Base-by-base conservation (phyloP, 441 rosid genomes). In the Hura crepitans region DNA sequence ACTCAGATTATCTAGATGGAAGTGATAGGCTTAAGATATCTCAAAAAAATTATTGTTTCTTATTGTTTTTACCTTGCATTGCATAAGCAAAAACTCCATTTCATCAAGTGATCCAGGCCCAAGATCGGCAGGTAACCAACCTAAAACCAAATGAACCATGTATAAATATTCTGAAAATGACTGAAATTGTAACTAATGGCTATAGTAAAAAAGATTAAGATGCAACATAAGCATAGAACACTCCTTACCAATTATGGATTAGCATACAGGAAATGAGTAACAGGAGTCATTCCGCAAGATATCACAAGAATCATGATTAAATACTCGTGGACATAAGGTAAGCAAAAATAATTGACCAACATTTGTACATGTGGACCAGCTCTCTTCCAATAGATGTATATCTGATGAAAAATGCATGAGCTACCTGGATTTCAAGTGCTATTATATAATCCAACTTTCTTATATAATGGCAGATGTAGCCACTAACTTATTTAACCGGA, bases 61-160 rank as follows among this genome's bases (percentile, higher is more conserved):
- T 50, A 59, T 66, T 70, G 67, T 35, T 35, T 72, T 75, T 82
- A 87, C 96, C 96, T 89, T 81, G 78, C 85, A 86, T 64, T 74
- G 81, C 60, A 62, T 68, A 55, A 89, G 80, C 54, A 84, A 68
- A 69, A 83, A 74, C 33, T 75, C 68, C 66, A 89, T 80, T 78
- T 85, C 88, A 37, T 87, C 78, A 77, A 85, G 62, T 60, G 92
- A 80, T 43, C 69, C 71, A 53, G 91, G 92, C 66, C 92, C 96
- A 68, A 87, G 75, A 82, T 87, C 96, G 72, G 86, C 81, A 37
- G 89, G 92, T 53, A 69, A 75, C 88, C 87, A 86, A 78, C 91
- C 92, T 89, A 81, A 65, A 74, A 73, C 42, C 64, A 47, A 74
- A 74, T 69, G 64, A 31, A 58, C 35, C 37, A 15, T 12, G 12